Base-by-base conservation (phyloP, 495 filamentous ascomycete genomes). In the Astrothelium macrocarpum region DNA sequence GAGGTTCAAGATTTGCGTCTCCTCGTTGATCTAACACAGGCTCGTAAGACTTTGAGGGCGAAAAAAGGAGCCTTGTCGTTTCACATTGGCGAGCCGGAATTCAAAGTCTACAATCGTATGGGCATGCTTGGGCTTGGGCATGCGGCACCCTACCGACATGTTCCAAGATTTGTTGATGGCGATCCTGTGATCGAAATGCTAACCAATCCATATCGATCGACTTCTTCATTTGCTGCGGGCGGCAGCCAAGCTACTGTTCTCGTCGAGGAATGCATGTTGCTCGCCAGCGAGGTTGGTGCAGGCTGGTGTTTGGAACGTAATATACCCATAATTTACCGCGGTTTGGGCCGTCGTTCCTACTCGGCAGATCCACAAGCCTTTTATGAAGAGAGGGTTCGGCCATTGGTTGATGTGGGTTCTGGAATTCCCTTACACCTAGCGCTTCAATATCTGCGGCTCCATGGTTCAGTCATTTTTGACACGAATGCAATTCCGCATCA, bases 261-360 rank as follows among this genome's bases (percentile, higher is more conserved):
- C 36, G 77, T 89, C 53, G 74, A 80, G 1, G 78, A 85, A 61
- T 71, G 88, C 26, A 98, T 97, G 94, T 78, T 89, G 56, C 75
- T 93, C 23, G 91, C 86, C 59, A 87, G 88, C 66, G 81, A 88
- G 68, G 76, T 88, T 23, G 85, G 84, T 2, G 91, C 85, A 7
- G 74, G 72, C 42, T 98, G 90, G 88, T 90, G 87, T 70, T 70
- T 80, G 18, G 80, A 84, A 43, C 86, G 92, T 39, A 78, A 82
- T 62, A 90, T 98, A 39, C 92, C 95, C 1, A 80, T 84, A 60
- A 81, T 91, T 18, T 97, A 87, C 74, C 83, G 90, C 59, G 82
- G 86, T 45, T 84, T 88, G 7, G 79, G 85, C 65, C 80, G 79
- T 53, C 80, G 85, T 61, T 83, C 87, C 4, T 75, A 81, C 39